phyloP scores from a whole-genome alignment of 169 alveolate species.

The Plasmodium knowlesi region DNA sequence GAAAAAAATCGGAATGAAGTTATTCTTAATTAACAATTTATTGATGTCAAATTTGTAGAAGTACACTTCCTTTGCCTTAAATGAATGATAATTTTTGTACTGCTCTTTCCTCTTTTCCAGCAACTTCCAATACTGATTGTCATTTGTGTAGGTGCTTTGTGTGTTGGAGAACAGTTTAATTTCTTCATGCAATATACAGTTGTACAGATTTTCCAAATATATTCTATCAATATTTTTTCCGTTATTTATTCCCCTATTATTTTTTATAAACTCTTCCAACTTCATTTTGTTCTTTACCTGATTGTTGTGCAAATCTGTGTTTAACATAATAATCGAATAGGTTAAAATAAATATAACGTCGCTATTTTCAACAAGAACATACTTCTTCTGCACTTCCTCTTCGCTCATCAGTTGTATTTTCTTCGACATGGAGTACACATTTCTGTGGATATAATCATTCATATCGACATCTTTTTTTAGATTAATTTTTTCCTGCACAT shows the following conservation, averaged over 20 bases:
- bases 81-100: slow-evolving; percentile 53
- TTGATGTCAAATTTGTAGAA: slow-evolving; percentile 51
- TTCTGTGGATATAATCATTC: slow-evolving; percentile 34
- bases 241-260: slow-evolving; percentile 91
- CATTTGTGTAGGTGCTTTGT: slow-evolving; percentile 65
- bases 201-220: slow-evolving; percentile 82
- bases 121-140: slow-evolving; percentile 71
- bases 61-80: slow-evolving; percentile 28
- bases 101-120: slow-evolving; percentile 52
- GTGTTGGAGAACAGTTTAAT: slow-evolving; percentile 68
- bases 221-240: slow-evolving; percentile 88
- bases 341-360: slow-evolving; percentile 90
- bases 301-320: slow-evolving; percentile 92
- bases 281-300: slow-evolving; percentile 91
- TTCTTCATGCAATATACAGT: slow-evolving; percentile 82
- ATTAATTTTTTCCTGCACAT: slow-evolving; percentile 43
- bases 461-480: slow-evolving; percentile 57
- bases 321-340: slow-evolving; percentile 92
- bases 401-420: slow-evolving; percentile 52
- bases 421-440: slow-evolving; percentile 48
- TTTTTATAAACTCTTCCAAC: slow-evolving; percentile 90
- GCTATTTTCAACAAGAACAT: slow-evolving; percentile 82
- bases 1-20: slow-evolving; percentile 62
- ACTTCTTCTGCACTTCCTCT: slow-evolving; percentile 71
- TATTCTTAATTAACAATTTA: slow-evolving; percentile 59